These are phyloP conservation scores for Plasmodium billcollinsi DNA, from an alignment of 169 alveolate genomes.

Conservation along the genomic window DNA sequence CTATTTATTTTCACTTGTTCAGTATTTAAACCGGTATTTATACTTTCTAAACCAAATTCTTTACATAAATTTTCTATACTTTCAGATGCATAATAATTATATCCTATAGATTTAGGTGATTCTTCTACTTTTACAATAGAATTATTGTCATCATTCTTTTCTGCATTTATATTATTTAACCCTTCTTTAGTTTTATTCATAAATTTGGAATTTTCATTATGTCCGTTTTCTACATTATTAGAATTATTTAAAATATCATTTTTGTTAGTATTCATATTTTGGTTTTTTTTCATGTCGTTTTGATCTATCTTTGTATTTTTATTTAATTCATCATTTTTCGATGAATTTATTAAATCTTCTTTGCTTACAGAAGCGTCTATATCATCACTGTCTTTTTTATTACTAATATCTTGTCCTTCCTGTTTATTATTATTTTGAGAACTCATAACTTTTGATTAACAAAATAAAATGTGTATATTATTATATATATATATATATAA, in stretches of 20 bases:
- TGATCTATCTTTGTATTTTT: not conserved
- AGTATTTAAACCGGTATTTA: conserved; percentile 81
- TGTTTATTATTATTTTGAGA: conserved; percentile 38
- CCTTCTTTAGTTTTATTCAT: too few species aligned
- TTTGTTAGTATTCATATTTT: not conserved
- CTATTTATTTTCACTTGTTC: conserved; percentile 85
- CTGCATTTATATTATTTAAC: conserved; percentile 51
- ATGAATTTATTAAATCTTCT: not conserved
- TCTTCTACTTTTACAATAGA: conserved; percentile 77
- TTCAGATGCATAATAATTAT: conserved; percentile 81
- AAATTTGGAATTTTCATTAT: conserved; percentile 24
- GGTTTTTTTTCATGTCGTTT: not conserved
- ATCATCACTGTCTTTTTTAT: conserved; percentile 33
- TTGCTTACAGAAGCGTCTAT: not conserved
- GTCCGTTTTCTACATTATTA: not conserved
- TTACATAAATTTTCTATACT: conserved; percentile 82
- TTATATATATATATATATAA: not conserved
- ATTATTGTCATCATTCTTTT: conserved; percentile 41
- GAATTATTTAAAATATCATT: not conserved
- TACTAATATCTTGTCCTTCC: conserved; percentile 52
- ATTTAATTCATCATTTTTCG: not conserved
- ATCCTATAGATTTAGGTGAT: conserved; percentile 79
- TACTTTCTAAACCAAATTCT: conserved; percentile 85
- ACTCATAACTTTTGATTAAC: conserved; percentile 51
- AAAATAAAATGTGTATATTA: conserved; percentile 2